Evolutionary conservation across 306 rosid species (phyloP), one percentile per base, ranked within the genome.

Genomic region (Prosopis cineraria): DNA sequence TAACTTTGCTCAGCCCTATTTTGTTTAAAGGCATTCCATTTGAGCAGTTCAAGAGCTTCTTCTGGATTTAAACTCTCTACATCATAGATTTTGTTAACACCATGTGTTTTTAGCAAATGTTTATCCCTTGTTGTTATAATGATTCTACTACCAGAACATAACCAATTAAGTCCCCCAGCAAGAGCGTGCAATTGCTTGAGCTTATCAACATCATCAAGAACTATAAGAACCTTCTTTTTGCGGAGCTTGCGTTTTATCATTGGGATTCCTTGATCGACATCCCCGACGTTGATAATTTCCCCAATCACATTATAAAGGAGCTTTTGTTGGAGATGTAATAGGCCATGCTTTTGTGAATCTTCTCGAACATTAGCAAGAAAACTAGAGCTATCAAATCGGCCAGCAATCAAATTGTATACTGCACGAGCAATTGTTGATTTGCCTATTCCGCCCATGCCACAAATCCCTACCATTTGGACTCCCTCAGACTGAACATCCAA

Each of bases 1-100:
- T 22, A 24, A 56, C 63, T 22, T 22, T 13, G 16, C 24, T 20
- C 70, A 66, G 78, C 84, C 82, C 74, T 37, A 30, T 40, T 40
- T 75, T 68, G 34, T 65, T 66, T 53, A 37, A 29, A 58, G 70
- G 44, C 24, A 7, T n/a, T 56, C 63, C 63, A 56, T 6, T 25
- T 74, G 4, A 55, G 43, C 27, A 41, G 40, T 70, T 29, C 63
- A 39, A 68, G 45, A 63, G 48, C 22, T 63, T 78, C 68, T 66
- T 24, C 50, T 55, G 27, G 20, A 56, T 78, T 11, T 62, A 30
- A 29, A 13, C 24, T 7, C 68, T 33, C 16, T 5, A 31, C 68
- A 9, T 13, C 40, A 63, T 13, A 63, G 0, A 5, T 31, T 29
- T 11, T 63, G 6, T 14, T 5, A 7, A 56, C 24, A 31, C 24